These are phyloP conservation scores for Sequoia sempervirens DNA, from an alignment of 75 land plant genomes.

Conservation along the genomic window DNA sequence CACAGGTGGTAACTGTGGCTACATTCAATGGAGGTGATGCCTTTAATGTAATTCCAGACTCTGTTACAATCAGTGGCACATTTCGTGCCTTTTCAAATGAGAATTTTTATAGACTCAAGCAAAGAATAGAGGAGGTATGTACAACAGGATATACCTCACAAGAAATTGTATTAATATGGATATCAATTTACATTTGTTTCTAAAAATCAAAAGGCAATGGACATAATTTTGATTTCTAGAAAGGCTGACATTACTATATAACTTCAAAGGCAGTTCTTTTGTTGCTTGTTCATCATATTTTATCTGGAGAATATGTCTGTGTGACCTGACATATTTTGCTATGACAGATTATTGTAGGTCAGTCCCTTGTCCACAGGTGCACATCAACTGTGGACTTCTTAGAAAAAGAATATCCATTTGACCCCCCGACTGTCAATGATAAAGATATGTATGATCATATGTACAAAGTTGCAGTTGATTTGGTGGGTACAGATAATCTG, in stretches of 20 bases:
- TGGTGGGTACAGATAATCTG: conserved; percentile 43
- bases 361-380: conserved; percentile 79
- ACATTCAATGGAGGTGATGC: conserved; percentile 72
- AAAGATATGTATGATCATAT: conserved; percentile 39
- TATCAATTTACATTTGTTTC: neutral
- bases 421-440: conserved; percentile 60
- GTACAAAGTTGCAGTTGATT: conserved; percentile 41
- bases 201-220: neutral
- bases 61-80: conserved; percentile 79
- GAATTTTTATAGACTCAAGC: conserved; percentile 52
- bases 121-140: conserved; percentile 71
- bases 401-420: conserved; percentile 30
- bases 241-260: neutral
- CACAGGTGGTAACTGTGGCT: conserved; percentile 84
- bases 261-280: neutral
- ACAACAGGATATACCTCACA: neutral
- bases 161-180: neutral
- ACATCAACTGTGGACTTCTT: conserved; percentile 56
- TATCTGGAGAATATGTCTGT: neutral
- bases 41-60: conserved; percentile 88
- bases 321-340: neutral
- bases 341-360: conserved; percentile 57
- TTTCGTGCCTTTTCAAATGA: conserved; percentile 71
- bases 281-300: neutral
- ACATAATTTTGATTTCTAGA: neutral